phyloP scores from a whole-genome alignment of 176 grass and related monocot genomes.

The Calamus simplicifolius region DNA sequence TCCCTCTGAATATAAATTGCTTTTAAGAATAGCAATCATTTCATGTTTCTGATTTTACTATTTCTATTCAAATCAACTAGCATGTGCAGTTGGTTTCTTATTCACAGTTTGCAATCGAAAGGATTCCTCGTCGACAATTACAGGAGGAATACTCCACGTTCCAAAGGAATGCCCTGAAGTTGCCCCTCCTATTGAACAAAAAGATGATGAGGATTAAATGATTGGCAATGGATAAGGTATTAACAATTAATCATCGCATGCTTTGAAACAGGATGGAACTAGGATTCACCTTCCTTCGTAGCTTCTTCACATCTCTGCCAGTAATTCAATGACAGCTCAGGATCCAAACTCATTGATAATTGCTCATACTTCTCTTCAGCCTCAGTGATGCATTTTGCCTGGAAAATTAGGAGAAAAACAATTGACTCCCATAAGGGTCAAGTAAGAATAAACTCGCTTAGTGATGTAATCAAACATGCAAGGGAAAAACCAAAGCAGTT shows the following conservation, averaged over 20 bases:
- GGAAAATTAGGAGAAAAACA: neutral
- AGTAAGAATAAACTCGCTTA: no score
- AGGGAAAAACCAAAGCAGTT: no score
- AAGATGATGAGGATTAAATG: neutral
- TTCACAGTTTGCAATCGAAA: constrained; percentile 38
- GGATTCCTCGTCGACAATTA: constrained; percentile 64
- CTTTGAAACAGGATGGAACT: neutral
- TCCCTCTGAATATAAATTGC: no score
- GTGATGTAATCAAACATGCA: no score
- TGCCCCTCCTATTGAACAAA: constrained; percentile 41
- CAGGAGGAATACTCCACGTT: constrained; percentile 76
- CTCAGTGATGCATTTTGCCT: constrained; percentile 78
- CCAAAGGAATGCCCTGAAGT: constrained; percentile 54
- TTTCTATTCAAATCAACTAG: no score
- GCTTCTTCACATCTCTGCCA: constrained; percentile 91
- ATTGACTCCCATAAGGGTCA: no score
- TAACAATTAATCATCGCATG: constrained; percentile 4
- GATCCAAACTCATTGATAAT: constrained; percentile 56
- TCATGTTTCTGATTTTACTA: no score
- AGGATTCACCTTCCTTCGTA: constrained; percentile 60
- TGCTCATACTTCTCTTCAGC: constrained; percentile 66
- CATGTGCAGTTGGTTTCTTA: neutral
- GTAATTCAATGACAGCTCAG: constrained; percentile 44
- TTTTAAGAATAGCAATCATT: no score
- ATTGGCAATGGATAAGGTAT: constrained; percentile 6